These are phyloP conservation scores for Azolla pinnata DNA, from an alignment of 75 land plant genomes.

Conservation along the genomic window DNA sequence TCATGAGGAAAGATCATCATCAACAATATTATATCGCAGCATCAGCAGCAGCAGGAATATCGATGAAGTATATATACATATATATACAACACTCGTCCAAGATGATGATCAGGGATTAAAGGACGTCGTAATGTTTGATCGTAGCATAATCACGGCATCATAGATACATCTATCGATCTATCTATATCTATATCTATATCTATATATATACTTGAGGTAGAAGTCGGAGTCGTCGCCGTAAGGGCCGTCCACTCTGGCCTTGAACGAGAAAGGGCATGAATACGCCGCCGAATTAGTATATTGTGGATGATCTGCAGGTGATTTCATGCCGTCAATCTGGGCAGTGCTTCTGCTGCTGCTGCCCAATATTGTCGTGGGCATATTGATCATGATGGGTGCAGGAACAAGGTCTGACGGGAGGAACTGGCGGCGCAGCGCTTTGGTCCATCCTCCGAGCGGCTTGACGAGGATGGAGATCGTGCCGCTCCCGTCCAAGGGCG, in stretches of 20 bases:
- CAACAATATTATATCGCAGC: no score
- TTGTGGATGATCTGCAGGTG: no score
- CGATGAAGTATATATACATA: background rate
- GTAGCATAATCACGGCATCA: background rate
- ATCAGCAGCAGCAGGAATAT: no score
- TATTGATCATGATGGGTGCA: no score
- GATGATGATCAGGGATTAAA: background rate
- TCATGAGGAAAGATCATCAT: background rate
- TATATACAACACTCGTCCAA: background rate
- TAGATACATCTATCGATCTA: background rate
- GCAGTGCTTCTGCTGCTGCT: no score
- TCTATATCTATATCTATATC: background rate
- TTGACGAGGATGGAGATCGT: conserved; percentile 34
- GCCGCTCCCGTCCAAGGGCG: conserved; percentile 16
- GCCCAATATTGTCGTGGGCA: no score
- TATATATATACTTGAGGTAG: conserved; percentile 39
- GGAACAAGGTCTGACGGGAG: no score
- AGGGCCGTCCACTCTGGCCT: conserved; percentile 81
- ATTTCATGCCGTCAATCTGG: no score
- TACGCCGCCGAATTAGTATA: background rate
- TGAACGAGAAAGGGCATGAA: conserved; percentile 23
- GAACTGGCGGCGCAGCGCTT: conserved; percentile 18
- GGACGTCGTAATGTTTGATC: background rate
- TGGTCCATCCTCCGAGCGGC: conserved; percentile 47
- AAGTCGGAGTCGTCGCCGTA: conserved; percentile 78